Conservation (phyloP, 352 stramenopile genomes). For the Globisporangium perplexum region DNA sequence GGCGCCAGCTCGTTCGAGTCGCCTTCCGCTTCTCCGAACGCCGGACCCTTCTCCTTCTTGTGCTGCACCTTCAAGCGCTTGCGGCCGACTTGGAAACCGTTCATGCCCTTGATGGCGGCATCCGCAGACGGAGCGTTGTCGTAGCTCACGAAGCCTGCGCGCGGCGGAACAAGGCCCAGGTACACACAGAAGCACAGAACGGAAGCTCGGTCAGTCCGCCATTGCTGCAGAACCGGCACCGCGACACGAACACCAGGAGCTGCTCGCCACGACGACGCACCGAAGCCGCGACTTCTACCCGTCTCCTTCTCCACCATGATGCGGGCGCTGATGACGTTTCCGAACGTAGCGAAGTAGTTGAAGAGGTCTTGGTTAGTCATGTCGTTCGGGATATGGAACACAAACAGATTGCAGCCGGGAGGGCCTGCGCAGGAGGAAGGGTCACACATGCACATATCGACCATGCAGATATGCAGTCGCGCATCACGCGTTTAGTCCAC, state of each 20-base stretch:
- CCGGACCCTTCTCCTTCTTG: slow-evolving; percentile 87
- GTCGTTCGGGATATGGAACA: slow-evolving; percentile 98
- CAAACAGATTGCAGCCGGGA: slow-evolving; percentile 96
- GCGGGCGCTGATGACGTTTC: slow-evolving; percentile 93
- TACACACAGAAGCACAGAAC: too few species aligned
- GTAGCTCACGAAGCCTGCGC: slow-evolving; percentile 95
- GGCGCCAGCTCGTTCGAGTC: slow-evolving; percentile 37
- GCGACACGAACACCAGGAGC: too few species aligned
- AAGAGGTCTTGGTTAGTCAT: slow-evolving; percentile 97
- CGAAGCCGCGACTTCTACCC: slow-evolving; percentile 91
- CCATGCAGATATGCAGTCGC: slow-evolving; percentile 33
- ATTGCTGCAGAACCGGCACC: too few species aligned
- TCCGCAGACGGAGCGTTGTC: slow-evolving; percentile 90
- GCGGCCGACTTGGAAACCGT: slow-evolving; percentile 94
- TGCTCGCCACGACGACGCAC: too few species aligned
- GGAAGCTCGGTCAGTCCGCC: not conserved
- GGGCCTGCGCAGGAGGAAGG: slow-evolving; percentile 54
- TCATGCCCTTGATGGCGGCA: slow-evolving; percentile 93
- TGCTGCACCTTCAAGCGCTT: slow-evolving; percentile 97
- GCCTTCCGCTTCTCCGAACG: slow-evolving; percentile 71
- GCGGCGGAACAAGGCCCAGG: too few species aligned
- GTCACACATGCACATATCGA: slow-evolving; percentile 37
- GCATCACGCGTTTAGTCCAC: slow-evolving; percentile 29
- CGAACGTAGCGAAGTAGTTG: slow-evolving; percentile 94
- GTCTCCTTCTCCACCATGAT: slow-evolving; percentile 98